Conservation (phyloP, 495 filamentous ascomycete species). For the Penicillium riverlandense region DNA sequence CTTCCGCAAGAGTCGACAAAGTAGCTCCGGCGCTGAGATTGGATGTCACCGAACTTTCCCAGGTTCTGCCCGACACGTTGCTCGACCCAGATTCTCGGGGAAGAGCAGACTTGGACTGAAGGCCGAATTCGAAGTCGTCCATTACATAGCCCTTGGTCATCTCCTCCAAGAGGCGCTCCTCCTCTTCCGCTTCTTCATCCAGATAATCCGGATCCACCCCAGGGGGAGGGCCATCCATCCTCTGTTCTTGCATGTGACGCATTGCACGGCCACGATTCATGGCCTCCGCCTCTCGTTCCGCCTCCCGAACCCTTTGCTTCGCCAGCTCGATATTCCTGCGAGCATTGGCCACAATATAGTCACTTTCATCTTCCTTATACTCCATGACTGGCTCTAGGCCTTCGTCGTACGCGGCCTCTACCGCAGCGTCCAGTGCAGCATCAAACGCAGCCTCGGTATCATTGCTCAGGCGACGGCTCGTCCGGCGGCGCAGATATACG, state of each 20-base stretch:
- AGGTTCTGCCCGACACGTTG: slow-evolving; percentile 73
- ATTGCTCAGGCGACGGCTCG: slow-evolving; percentile 58
- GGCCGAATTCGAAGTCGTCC: slow-evolving; percentile 78
- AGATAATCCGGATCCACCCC: slow-evolving; percentile 40
- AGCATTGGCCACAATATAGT: slow-evolving; percentile 48
- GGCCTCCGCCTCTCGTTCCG: slow-evolving; percentile 65
- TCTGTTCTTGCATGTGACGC: slow-evolving; percentile 31
- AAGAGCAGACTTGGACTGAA: slow-evolving; percentile 64
- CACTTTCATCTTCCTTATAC: slow-evolving; percentile 27
- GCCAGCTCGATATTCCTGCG: slow-evolving; percentile 68
- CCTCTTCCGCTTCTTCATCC: slow-evolving; percentile 80
- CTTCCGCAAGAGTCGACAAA: slow-evolving; percentile 73
- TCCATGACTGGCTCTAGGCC: slow-evolving; percentile 67
- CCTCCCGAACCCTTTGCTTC: slow-evolving; percentile 71
- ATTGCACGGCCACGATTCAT: slow-evolving; percentile 41
- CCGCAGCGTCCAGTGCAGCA: slow-evolving; percentile 88
- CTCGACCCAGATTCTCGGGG: slow-evolving; percentile 88
- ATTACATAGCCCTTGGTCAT: slow-evolving; percentile 84
- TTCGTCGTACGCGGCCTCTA: slow-evolving; percentile 94
- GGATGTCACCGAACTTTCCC: slow-evolving; percentile 79
- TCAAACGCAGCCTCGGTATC: slow-evolving; percentile 90
- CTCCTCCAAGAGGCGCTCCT: slow-evolving; percentile 86
- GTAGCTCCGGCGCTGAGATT: slow-evolving; percentile 65
- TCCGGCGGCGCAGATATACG: slow-evolving; percentile 57
- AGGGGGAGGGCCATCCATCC: slow-evolving; percentile 18